Base-by-base conservation (phyloP, 2,329 filamentous ascomycete genomes). In the Cladosporium cucumerinum region DNA sequence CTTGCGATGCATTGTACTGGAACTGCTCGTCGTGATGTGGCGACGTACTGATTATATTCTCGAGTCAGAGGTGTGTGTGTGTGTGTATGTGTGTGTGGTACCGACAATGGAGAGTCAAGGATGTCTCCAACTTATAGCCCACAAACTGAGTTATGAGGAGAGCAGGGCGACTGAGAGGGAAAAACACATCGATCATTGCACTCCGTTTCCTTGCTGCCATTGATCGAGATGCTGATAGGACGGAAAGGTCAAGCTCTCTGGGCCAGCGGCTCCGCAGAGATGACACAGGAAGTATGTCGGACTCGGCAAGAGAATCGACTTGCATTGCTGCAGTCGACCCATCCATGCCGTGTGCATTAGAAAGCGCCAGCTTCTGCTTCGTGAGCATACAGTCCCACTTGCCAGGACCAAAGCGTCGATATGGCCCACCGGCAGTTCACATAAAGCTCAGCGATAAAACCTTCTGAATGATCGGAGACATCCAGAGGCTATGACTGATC, bases 1-100 rank as follows among this genome's bases (percentile, higher is more conserved):
- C 5, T 52, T 6, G 16, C n/a, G n/a, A 18, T 14, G 49, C 49
- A 52, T 52, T 18, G 39, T 46, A 3, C 39, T 8, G 3, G 6
- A 46, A 11, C 14, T 6, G 4, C 6, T 4, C 8, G n/a, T 12
- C n/a, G 3, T 10, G 2, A 12, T 0, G n/a, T 5, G n/a, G 1
- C 10, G n/a, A 1, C 21, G 28, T 1, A n/a, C 36, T 12, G 39
- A 12, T 8, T 18, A 21, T 5, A 2, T 46, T 8, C 23, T 12
- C n/a, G 8, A 46, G 39, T 5, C 6, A 1, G 1, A 46, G 39
- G n/a, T 12, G 39, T 8, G 2, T 11, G 18, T 21, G n/a, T n/a
- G n/a, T n/a, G n/a, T n/a, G n/a, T n/a, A n/a, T n/a, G 36, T 39
- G 36, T 5, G 2, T 23, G 7, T 2, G 8, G 18, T 3, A 46